Base-by-base conservation (phyloP, 2,329 filamentous ascomycete species). In the Neofusicoccum cordaticola region DNA sequence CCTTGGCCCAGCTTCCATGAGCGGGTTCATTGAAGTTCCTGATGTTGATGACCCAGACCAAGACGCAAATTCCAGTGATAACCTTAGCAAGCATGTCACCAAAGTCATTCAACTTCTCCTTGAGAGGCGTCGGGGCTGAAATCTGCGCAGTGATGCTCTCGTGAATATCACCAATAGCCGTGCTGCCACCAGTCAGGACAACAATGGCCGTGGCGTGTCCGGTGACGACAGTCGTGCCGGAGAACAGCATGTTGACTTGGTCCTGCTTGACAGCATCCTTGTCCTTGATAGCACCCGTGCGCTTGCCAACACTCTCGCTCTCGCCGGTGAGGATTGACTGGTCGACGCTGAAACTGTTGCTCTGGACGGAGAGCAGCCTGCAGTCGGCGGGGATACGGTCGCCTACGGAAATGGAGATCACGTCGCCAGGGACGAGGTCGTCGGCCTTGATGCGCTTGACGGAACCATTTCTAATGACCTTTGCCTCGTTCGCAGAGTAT, bases 41-140 rank as follows among this genome's bases (percentile, higher is more conserved):
- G 70, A 98, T 92, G 81, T 99, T 99, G 84, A 99, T 99, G 66
- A 98, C 83, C 95, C 95, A 99, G 71, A 99, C 95, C 65, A 97
- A 82, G 69, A 98, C 83, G 79, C 96, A 99, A 73, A 99, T 99
- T 67, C 93, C 90, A 6, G 94, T 98, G 70, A 99, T 99, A 67
- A 98, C 95, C 84, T 98, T 99, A 71, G 96, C 96, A 68, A 99
- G 84, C 75, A 86, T 90, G 79, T 99, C 95, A 68, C 95, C 96
- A 75, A 99, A 99, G 73, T 98, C 93, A 78, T 99, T 97, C 68
- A 99, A 85, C 83, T 99, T 99, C 84, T 99, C 92, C 84, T 99
- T 99, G 71, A 99, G 80, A 13, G 95, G 95, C 0, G 95, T 99
- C 0, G 95, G 95, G 76, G 97, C 93, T 22, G 94, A 98, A 73